These are phyloP conservation scores for Xylariomycetidae sp. DNA, from an alignment of 2,329 filamentous ascomycete genomes.

Conservation along the genomic window DNA sequence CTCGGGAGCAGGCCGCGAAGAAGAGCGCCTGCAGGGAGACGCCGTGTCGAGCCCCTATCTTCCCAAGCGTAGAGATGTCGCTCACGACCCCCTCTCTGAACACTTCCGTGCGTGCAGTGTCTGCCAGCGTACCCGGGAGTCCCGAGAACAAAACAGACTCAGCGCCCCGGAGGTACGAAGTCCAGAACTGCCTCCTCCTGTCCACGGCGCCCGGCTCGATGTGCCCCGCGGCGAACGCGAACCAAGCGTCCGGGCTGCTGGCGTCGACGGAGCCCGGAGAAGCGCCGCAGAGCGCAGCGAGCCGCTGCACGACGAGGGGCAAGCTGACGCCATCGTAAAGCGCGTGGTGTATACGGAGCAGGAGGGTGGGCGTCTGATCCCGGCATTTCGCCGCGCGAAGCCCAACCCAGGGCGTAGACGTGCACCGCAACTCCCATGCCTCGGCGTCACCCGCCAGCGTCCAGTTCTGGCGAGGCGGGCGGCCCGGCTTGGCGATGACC, in stretches of 20 bases:
- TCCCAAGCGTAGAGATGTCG: conserved; percentile 12
- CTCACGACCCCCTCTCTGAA: conserved; percentile 14
- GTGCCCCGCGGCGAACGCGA: conserved; percentile 16
- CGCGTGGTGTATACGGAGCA: conserved; percentile 71
- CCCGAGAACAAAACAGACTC: too few species aligned
- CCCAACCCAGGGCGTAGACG: conserved; percentile 19
- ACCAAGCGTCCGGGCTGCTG: conserved; percentile 17
- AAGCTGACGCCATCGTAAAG: conserved; percentile 84
- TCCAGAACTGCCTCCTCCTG: conserved; percentile 37
- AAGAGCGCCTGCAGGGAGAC: conserved; percentile 69
- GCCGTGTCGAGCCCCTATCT: conserved; percentile 34
- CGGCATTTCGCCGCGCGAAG: conserved; percentile 19
- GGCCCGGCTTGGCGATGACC: conserved; percentile 47
- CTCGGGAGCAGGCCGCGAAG: conserved; percentile 62
- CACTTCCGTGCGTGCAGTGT: too few species aligned
- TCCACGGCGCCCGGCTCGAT: conserved; percentile 6
- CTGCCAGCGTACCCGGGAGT: too few species aligned
- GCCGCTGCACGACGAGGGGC: conserved; percentile 49
- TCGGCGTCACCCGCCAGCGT: conserved; percentile 22
- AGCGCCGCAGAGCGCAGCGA: conserved; percentile 22
- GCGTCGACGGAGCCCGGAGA: background rate
- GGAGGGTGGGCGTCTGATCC: conserved; percentile 23
- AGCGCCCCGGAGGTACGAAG: conserved; percentile 33
- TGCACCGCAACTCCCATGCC: conserved; percentile 23
- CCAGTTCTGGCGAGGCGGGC: too few species aligned